Evolutionary conservation across 352 stramenopile genomes (phyloP), one percentile per base, ranked within the genome.

Genomic region (Globisporangium spinosum): DNA sequence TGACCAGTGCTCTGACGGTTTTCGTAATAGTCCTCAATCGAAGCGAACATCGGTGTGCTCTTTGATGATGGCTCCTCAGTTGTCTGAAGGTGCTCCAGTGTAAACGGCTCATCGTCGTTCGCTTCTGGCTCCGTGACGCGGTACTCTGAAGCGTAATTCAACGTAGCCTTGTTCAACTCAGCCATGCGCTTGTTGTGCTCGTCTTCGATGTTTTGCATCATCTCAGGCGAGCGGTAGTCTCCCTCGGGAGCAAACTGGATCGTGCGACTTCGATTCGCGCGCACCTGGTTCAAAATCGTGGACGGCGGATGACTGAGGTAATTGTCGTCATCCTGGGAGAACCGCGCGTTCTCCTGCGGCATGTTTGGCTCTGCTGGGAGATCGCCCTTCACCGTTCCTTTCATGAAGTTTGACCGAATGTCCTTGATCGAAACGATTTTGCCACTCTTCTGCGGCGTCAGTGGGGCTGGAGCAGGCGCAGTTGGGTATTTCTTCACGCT

Each of bases 111-210:
- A 51, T 70, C 63, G 12, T 60, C 65, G 22, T 70, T 70, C 9
- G 20, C 57, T 32, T 66, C 60, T 23, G 54, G 66, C 43, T 71
- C 61, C 0, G 51, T 49, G n/a, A 67, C 34, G 27, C 59, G 59
- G 47, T 57, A 58, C n/a, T 32, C 54, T 32, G 54, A 61, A 60
- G 27, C 64, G 59, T 70, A 69, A n/a, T n/a, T 38, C 32, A 22
- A 51, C 6, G 67, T 58, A 23, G 45, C 20, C 3, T 53, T 49
- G 32, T 38, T 69, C 17, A 70, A 40, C 53, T 85, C 77, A 3
- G 67, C 68, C 77, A 87, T 83, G 59, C 75, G 77, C 27, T 73
- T 73, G 43, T 76, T 60, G 58, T 87, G 75, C 47, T 87, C 78
- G 45, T 82, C 68, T n/a, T 83, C 67, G 25, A 83, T 73, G 27